Evolutionary conservation across 2,329 filamentous ascomycete species (phyloP), one percentile per base, ranked within the genome.

Genomic region (Tolypocladium cylindrosporum): DNA sequence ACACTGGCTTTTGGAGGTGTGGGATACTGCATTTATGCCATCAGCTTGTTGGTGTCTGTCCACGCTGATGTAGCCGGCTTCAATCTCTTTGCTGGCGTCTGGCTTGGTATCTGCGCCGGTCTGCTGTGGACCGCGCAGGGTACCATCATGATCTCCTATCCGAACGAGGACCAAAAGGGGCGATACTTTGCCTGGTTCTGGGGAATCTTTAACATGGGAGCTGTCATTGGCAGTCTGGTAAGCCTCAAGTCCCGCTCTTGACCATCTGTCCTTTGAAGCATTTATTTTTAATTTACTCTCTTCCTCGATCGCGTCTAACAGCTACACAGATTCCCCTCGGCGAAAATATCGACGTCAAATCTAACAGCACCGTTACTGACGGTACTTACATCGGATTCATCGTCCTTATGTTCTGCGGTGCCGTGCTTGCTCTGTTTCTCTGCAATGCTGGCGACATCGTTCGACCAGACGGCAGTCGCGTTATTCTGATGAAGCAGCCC

Each of bases 181-280:
- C 86, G 87, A 60, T 96, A 91, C 72, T 96, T 96, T 71, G 89
- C 89, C 61, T 86, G 86, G 77, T 96, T 96, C 75, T 96, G 92
- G 92, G 86, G 91, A 71, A 95, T 97, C 68, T 97, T 96, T 80
- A 96, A 96, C 73, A 73, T 92, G 59, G 92, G 92, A 65, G 91
- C 86, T 66, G 91, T 96, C 60, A 90, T 97, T 71, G 92, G 92
- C 61, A 85, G 87, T 67, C 73, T 87, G 66, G 75, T 79, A 68
- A 45, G 43, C n/a, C 42, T 4, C 21, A 19, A 2, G 3, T 4
- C 19, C 65, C 75, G 69, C 11, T 21, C 51, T 24, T 6, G 2
- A 7, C 7, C 31, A 34, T 41, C 11, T 19, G 2, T 45, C 34
- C 40, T 27, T 24, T 40, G 16, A n/a, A 16, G 39, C 19, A 16